A percentile compares a stretch with the other conserved stretches of the same genome.
phyloP scores from a whole-genome alignment of 306 rosid species.

The Malus fusca region DNA sequence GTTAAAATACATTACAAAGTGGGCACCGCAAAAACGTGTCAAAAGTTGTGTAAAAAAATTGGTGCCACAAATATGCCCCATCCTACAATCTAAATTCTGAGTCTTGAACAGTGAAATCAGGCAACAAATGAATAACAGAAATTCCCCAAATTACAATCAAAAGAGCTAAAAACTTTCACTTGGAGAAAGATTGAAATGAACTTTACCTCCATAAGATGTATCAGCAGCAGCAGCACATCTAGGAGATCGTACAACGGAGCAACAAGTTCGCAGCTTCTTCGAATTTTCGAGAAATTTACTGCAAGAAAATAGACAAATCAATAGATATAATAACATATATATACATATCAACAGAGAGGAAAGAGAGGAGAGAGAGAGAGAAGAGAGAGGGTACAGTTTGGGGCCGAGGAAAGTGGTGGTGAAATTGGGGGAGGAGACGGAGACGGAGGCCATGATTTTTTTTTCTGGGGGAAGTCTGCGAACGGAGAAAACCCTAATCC shows the following conservation, averaged over 20 bases:
- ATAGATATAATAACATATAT: not conserved
- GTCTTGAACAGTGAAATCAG: not conserved
- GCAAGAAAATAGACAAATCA: not conserved
- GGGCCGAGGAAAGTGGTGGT: slow-evolving; percentile 42
- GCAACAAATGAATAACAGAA: not conserved
- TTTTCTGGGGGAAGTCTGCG: not conserved
- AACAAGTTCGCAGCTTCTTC: slow-evolving; percentile 11
- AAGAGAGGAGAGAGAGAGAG: not conserved
- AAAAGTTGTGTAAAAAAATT: no score
- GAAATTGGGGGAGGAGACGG: slow-evolving; percentile 45
- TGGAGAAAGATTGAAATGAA: not conserved
- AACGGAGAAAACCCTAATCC: slow-evolving; percentile 25
- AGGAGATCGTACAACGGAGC: slow-evolving; percentile 14
- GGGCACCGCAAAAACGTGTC: no score
- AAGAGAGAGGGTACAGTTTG: slow-evolving; percentile 31
- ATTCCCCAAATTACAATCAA: not conserved
- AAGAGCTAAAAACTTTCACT: not conserved
- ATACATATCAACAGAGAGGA: not conserved
- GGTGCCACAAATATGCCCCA: no score
- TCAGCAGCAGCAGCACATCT: slow-evolving; percentile 57
- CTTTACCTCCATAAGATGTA: slow-evolving; percentile 66
- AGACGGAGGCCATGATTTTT: slow-evolving; percentile 43
- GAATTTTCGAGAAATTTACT: slow-evolving; percentile 36
- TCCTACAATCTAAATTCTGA: not conserved
- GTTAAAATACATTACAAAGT: no score